phyloP scores from a whole-genome alignment of 192 early-diverging fungal genomes.

The Coemansia sp. region DNA sequence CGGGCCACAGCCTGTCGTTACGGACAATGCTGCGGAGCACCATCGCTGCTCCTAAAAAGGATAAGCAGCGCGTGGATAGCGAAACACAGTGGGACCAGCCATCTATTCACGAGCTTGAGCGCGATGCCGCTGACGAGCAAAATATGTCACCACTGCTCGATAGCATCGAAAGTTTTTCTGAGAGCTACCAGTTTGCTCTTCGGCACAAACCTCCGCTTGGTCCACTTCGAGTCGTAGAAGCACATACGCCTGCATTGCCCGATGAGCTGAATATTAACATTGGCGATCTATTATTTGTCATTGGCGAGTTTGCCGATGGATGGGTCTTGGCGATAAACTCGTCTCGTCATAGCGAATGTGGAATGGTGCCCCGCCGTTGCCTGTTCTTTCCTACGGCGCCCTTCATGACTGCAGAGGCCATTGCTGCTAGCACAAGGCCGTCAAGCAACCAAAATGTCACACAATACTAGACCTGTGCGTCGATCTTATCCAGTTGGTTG shows the following conservation, averaged over 20 bases:
- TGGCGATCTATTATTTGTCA: slow-evolving; percentile 25
- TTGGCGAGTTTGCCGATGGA: slow-evolving; percentile 48
- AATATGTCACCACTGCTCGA: slow-evolving; percentile 12
- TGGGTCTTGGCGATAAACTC: slow-evolving; percentile 41
- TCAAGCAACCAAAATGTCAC: not conserved
- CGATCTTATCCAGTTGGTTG: too few relatives aligned
- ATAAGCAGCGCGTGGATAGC: not conserved
- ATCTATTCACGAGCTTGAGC: not conserved
- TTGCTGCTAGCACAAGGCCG: not conserved
- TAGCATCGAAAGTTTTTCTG: slow-evolving; percentile 42
- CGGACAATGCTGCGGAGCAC: slow-evolving; percentile 10
- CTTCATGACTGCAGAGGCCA: slow-evolving; percentile 30
- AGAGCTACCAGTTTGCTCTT: slow-evolving; percentile 43
- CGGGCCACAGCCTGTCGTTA: slow-evolving; percentile 4
- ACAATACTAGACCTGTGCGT: too few relatives aligned
- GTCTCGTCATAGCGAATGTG: slow-evolving; percentile 27
- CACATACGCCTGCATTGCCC: slow-evolving; percentile 21
- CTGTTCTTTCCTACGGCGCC: slow-evolving; percentile 38
- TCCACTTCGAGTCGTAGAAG: slow-evolving; percentile 26
- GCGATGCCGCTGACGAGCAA: not conserved
- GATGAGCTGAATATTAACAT: slow-evolving; percentile 31
- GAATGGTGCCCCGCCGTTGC: slow-evolving; percentile 46
- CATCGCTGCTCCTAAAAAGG: not conserved
- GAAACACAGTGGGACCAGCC: not conserved
- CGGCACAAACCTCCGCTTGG: slow-evolving; percentile 44